These are phyloP conservation scores for Pelargonium nanum DNA, from an alignment of 345 rosid species.

Conservation along the genomic window DNA sequence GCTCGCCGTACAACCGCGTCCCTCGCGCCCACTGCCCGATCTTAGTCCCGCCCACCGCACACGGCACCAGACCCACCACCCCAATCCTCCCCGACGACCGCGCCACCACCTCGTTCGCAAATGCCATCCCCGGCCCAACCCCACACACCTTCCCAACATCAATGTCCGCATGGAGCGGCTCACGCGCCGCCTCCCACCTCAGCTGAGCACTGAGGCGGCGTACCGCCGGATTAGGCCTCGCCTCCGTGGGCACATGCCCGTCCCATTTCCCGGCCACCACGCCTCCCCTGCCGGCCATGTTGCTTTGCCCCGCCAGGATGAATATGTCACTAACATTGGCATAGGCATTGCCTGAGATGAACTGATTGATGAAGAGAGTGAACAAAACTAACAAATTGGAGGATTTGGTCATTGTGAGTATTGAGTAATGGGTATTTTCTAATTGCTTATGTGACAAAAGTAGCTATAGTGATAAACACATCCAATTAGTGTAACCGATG, in stretches of 20 bases:
- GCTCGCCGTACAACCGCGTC: conserved; percentile 17
- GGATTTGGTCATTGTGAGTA: too few relatives aligned
- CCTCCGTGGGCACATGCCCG: conserved; percentile 20
- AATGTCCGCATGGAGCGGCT: conserved; percentile 37
- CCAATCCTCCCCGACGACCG: neutral
- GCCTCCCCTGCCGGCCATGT: conserved; percentile 46
- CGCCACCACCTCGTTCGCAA: conserved; percentile 20
- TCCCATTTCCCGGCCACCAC: conserved; percentile 25
- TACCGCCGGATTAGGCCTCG: conserved; percentile 19
- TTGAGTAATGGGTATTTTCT: too few relatives aligned
- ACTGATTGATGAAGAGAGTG: too few relatives aligned
- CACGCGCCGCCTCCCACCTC: conserved; percentile 21
- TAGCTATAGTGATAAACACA: too few relatives aligned
- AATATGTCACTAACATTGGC: too few relatives aligned
- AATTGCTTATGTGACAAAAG: too few relatives aligned
- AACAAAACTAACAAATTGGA: too few relatives aligned
- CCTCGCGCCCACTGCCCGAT: conserved; percentile 33
- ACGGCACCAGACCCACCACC: conserved; percentile 37
- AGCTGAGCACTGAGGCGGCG: conserved; percentile 21
- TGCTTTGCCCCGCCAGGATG: conserved; percentile 43
- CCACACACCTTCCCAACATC: conserved; percentile 25
- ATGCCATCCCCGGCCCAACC: conserved; percentile 42
- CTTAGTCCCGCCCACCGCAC: conserved; percentile 38
- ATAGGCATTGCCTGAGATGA: too few relatives aligned
- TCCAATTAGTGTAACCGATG: too few relatives aligned